Base-by-base conservation (phyloP, 176 grass and related monocot genomes). In the Oryza officinalis region DNA sequence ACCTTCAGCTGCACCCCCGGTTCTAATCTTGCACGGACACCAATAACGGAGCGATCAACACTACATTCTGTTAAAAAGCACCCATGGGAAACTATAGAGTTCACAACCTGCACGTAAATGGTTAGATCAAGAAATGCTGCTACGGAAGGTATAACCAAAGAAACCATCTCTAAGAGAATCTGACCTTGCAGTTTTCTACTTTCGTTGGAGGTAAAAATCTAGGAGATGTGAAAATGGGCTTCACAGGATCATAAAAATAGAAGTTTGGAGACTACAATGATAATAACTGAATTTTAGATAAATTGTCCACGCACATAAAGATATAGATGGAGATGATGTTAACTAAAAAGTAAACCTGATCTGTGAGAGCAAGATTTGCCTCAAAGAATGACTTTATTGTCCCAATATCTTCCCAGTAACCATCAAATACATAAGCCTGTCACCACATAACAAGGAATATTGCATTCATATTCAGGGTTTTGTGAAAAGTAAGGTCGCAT, bases 361-460 rank as follows among this genome's bases (percentile, higher is more conserved):
- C 87, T 27, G 88, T 84, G 11, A 95, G 93, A 86, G 93, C 88
- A 81, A 95, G 79, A 85, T 95, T 95, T 84, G 93, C 87, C 72
- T 95, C 90, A 81, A 90, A 95, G 74, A 95, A 95, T 63, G 93
- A 95, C 71, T 95, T 92, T 75, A 95, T 95, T 26, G 93, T 95
- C 46, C 93, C 93, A 27, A 95, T 95, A 78, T 95, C 90, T 77
- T 95, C 93, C 93, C 93, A 95, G 65, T 95, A 95, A 50, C 86
- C 93, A 84, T 92, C 84, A 61, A 92, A 95, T 72, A 95, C 47
- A 90, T 95, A 94, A 20, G 92, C 89, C 89, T 92, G 71, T 47
- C 31, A 54, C 4, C 59, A 33, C 14, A 26, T n/a, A 32, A 72
- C 17, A 22, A 80, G 25, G 10, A 31, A 32, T 5, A 27, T 10